Percentiles rank a stretch among this genome's conserved stretches.
phyloP scores from a whole-genome alignment of 2,329 filamentous ascomycete species.

The Colletotrichum coccodes region DNA sequence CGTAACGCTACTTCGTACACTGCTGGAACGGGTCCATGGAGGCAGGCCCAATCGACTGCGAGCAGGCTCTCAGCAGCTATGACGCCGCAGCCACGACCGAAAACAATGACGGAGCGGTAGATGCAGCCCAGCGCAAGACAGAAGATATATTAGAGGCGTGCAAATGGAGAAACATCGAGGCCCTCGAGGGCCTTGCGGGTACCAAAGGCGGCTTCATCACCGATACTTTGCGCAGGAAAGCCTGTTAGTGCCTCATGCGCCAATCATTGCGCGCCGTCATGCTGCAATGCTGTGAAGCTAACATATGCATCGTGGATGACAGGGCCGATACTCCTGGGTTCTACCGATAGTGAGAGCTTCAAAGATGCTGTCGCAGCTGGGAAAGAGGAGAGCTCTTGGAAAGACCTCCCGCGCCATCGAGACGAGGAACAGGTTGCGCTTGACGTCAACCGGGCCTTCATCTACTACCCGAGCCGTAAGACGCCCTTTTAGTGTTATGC shows the following conservation, averaged over 20 bases:
- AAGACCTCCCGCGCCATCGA: slow-evolving; percentile 75
- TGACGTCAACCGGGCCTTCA: slow-evolving; percentile 95
- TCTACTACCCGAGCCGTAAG: slow-evolving; percentile 90
- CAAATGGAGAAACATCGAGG: slow-evolving; percentile 62
- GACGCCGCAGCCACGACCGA: background rate
- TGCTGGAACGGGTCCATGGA: slow-evolving; percentile 4
- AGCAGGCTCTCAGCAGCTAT: background rate
- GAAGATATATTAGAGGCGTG: slow-evolving; percentile 69
- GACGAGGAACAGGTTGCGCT: slow-evolving; percentile 93
- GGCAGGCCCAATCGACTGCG: background rate
- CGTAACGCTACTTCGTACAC: background rate
- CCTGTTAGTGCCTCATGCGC: slow-evolving; percentile 72
- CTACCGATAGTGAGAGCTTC: slow-evolving; percentile 34
- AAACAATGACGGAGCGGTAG: slow-evolving; percentile 23
- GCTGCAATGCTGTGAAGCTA: slow-evolving; percentile 24
- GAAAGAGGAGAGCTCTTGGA: slow-evolving; percentile 57
- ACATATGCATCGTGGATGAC: background rate
- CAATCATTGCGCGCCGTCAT: background rate
- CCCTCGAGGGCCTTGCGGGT: slow-evolving; percentile 67
- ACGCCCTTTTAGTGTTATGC: slow-evolving; percentile 14
- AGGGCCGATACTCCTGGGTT: slow-evolving; percentile 73
- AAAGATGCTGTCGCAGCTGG: slow-evolving; percentile 29
- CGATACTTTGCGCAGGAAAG: slow-evolving; percentile 75
- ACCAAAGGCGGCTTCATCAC: slow-evolving; percentile 74
- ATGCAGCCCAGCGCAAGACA: slow-evolving; percentile 48